Base-by-base conservation (phyloP, 164 flowering plant species). In the Magnolia officinalis region DNA sequence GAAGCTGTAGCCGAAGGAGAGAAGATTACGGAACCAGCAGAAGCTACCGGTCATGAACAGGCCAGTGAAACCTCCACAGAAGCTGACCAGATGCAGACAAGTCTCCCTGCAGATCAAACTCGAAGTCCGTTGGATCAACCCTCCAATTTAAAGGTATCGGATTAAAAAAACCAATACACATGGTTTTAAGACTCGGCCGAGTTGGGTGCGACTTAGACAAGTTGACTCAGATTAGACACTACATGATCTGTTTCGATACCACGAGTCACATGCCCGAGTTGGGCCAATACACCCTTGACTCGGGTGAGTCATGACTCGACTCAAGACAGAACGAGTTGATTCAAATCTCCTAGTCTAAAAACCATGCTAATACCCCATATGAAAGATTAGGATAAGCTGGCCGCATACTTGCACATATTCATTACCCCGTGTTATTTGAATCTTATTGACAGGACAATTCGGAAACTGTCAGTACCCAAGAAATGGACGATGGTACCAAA, bases 81-180 rank as follows among this genome's bases (percentile, higher is more conserved):
- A 52, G 72, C 65, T 63, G 80, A 80, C 63, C 70, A 63, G 55
- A 64, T 59, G 66, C 71, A 67, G 80, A 49, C 72, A 24, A 80
- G 78, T 73, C 45, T 77, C 24, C 72, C 80, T 26, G 73, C 70
- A 31, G 82, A 78, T 50, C 63, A 80, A 77, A 50, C 70, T 71
- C 70, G 80, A 23, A 50, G 45, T 50, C 52, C 66, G 58, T 59
- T 55, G 69, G 81, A 86, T 74, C 78, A 83, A 72, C 76, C 77
- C 37, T 50, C 70, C 45, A 83, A 79, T 58, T 76, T 82, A 65
- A 78, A 85, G 90, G 95, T 92, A 85, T 79, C 50, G 55, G 20
- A n/a, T 8, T 16, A 49, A 70, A 16, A 16, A 70, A 70, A 2
- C 59, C 58, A 50, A 70, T 70, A n/a, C 49, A 4, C 45, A 37